Evolutionary conservation across 129 eudicot species (phyloP), one percentile per base, ranked within the genome.

Genomic region (Chrysanthemum seticuspe): DNA sequence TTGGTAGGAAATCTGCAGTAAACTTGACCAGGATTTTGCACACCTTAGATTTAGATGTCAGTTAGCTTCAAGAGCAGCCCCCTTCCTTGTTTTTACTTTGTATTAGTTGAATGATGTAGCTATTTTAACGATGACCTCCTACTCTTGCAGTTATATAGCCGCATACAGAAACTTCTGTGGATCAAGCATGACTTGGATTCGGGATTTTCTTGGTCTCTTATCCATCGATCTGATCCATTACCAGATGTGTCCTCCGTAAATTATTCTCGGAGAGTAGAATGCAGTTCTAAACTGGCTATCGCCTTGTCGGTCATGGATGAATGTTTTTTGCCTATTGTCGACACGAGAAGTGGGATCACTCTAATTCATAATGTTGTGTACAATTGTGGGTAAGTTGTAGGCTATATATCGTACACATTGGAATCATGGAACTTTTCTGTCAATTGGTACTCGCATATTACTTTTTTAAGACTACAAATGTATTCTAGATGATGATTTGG

Each of bases 281-380:
- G 92, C 85, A 92, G 85, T 80, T 88, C 98, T 36, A 92, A 89
- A 80, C 81, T 92, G 74, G 98, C 96, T 80, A 85, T 92, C 76
- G 96, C 98, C 19, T 81, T 67, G 47, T 75, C 86, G 58, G 87
- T 92, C 54, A 87, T 92, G 96, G 92, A 89, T 48, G 98, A 89
- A 81, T 92, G 98, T 65, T 92, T 92, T 84, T 75, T 92, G 82
- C 95, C 98, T 60, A 89, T 92, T n/a, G 45, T 75, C 69, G 98
- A 92, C 75, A 68, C 86, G 74, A 89, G 92, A 76, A 92, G 98
- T 70, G 95, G 92, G 75, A 89, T 92, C 74, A 89, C 83, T 79
- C 27, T 89, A 80, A 85, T 92, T 52, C 96, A 84, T 69, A 92
- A 87, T 79, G 87, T 92, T 68, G 82, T 92, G 68, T 92, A 89